Conservation (phyloP, 176 grass and related monocot species). For the Cenchrus americanus region DNA sequence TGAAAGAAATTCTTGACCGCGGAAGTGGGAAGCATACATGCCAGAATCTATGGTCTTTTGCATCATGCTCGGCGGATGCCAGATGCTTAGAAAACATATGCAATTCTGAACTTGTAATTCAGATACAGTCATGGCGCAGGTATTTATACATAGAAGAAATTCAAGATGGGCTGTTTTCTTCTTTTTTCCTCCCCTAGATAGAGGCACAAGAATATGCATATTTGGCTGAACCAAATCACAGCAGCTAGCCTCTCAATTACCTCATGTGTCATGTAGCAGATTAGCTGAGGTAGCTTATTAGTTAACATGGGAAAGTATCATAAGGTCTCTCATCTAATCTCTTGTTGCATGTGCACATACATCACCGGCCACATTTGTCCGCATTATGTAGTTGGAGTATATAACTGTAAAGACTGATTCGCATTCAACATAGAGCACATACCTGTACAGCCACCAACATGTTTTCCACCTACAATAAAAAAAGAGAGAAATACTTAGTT, state of each 20-base stretch:
- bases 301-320: conserved; percentile 7
- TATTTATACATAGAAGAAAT: conserved; percentile 9
- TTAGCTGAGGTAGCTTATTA: neutral
- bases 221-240: neutral
- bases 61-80: neutral
- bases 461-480: conserved; percentile 73
- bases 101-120: no score
- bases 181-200: neutral
- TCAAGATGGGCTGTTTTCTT: conserved; percentile 14
- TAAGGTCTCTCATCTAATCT: conserved; percentile 6
- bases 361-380: conserved; percentile 20
- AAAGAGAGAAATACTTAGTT: conserved; percentile 25
- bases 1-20: neutral
- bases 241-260: neutral
- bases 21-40: neutral
- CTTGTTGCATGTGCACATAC: neutral
- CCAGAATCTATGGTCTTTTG: neutral
- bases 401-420: conserved; percentile 15
- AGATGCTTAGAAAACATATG: no score
- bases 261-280: neutral
- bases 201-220: neutral
- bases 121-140: neutral
- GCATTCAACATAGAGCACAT: conserved; percentile 31
- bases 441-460: conserved; percentile 96
- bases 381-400: neutral